Conservation (phyloP, 306 rosid genomes). For the Rosa persica region DNA sequence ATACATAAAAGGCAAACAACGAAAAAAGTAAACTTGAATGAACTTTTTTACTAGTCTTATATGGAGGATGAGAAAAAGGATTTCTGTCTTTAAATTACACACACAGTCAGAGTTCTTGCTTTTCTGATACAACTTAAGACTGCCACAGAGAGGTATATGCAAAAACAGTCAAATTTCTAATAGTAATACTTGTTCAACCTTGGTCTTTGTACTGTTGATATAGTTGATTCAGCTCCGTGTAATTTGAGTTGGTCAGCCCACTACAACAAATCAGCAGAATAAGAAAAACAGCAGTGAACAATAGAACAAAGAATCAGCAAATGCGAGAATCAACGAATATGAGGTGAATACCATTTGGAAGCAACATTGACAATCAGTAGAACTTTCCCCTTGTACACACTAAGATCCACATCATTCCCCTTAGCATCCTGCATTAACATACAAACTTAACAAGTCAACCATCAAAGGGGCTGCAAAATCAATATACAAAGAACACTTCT, state of each 20-base stretch:
- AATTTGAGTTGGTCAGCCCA: slow-evolving; percentile 86
- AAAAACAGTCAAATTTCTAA: not conserved
- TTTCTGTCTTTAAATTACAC: no score
- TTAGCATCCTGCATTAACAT: slow-evolving; percentile 52
- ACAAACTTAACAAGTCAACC: not conserved
- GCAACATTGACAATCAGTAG: slow-evolving; percentile 81
- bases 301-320: not conserved
- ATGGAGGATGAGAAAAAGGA: not conserved
- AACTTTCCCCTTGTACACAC: slow-evolving; percentile 65
- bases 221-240: slow-evolving; percentile 76
- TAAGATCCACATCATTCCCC: slow-evolving; percentile 59
- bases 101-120: not conserved
- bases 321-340: not conserved
- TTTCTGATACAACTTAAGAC: not conserved
- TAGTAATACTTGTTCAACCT: slow-evolving; percentile 36
- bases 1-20: not conserved
- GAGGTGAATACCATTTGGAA: slow-evolving; percentile 67
- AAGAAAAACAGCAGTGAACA: slow-evolving; percentile 11
- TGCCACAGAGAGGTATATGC: not conserved
- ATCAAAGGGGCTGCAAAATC: not conserved
- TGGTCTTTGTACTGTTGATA: slow-evolving; percentile 65
- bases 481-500: not conserved
- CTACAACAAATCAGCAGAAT: slow-evolving; percentile 39
- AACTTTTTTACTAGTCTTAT: not conserved
- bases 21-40: not conserved